Base-by-base conservation (phyloP, 495 filamentous ascomycete genomes). In the Lasiosphaeria hispida region DNA sequence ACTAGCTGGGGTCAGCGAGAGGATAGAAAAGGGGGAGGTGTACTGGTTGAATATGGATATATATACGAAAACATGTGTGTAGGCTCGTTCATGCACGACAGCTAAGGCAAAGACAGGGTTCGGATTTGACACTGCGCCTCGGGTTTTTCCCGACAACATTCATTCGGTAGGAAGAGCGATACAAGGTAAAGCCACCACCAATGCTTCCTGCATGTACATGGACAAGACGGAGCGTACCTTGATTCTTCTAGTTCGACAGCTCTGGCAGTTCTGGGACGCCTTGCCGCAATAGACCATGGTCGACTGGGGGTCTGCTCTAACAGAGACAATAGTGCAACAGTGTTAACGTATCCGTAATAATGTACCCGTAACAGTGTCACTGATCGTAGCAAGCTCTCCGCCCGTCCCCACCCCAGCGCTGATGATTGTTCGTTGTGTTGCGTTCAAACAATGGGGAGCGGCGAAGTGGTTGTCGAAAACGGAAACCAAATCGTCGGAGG, bases 201-300 rank as follows among this genome's bases (percentile, higher is more conserved):
- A 30, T 30, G 5, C 23, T 30, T 2, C 23, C 23, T 5, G 23
- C 5, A 30, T 30, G 23, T 30, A 30, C 23, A 30, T 30, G 23
- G 23, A 30, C 23, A 39, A 4, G 39, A n/a, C n/a, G 14, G 23
- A 61, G 33, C 62, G 55, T 65, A 78, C 76, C 78, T 87, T 87
- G 61, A 87, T 87, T 69, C 80, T 82, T 60, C 85, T 75, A 35
- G 77, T 78, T 59, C 86, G 80, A 70, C 87, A 90, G 44, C 73
- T 85, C 55, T 82, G 79, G 67, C 87, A 89, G 54, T 84, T 83
- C 57, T 81, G 83, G 55, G 85, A 88, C 62, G 85, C 85, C 63
- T 86, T 88, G 37, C 86, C 85, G 63, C 80, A 80, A 69, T 87
- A 87, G 30, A 89, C 85, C 85, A 88, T 90, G 60, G 65, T 59